phyloP scores from a whole-genome alignment of 148 eudicot species.

The Fagopyrum tataricum region DNA sequence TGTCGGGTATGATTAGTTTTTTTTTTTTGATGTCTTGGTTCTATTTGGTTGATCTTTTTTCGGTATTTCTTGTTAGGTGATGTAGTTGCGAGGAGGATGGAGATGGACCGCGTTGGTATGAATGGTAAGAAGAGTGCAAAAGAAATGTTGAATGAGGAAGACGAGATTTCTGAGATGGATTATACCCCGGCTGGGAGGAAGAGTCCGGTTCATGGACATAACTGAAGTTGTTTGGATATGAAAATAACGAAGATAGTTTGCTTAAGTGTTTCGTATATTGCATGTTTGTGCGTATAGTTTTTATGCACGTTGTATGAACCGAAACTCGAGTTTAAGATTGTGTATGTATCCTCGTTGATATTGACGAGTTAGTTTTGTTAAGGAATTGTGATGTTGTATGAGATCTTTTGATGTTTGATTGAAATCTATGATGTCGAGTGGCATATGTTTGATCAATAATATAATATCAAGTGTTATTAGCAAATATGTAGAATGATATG shows the following conservation, averaged over 20 bases:
- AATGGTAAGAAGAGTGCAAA: not conserved
- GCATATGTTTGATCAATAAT: too few species aligned
- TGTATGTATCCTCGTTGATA: too few species aligned
- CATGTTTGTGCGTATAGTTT: not conserved
- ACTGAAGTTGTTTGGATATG: not conserved
- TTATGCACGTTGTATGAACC: not conserved
- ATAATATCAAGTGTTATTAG: too few species aligned
- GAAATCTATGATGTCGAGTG: too few species aligned
- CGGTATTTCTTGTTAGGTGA: not conserved
- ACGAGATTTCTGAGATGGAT: not conserved
- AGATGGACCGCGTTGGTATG: not conserved
- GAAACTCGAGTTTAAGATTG: not conserved
- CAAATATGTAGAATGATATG: too few species aligned
- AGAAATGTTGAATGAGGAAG: not conserved
- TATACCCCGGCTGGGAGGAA: conserved; percentile 3
- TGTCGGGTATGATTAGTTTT: not conserved
- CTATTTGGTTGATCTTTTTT: not conserved
- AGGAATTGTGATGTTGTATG: too few species aligned
- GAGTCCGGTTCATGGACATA: conserved; percentile 2
- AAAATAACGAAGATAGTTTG: not conserved
- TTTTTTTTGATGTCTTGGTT: not conserved
- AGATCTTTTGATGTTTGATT: too few species aligned
- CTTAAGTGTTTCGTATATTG: not conserved
- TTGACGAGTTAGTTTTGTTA: too few species aligned
- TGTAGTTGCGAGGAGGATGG: not conserved